Conservation (phyloP, 2,329 filamentous ascomycete species). For the Apiospora kogelbergensis region DNA sequence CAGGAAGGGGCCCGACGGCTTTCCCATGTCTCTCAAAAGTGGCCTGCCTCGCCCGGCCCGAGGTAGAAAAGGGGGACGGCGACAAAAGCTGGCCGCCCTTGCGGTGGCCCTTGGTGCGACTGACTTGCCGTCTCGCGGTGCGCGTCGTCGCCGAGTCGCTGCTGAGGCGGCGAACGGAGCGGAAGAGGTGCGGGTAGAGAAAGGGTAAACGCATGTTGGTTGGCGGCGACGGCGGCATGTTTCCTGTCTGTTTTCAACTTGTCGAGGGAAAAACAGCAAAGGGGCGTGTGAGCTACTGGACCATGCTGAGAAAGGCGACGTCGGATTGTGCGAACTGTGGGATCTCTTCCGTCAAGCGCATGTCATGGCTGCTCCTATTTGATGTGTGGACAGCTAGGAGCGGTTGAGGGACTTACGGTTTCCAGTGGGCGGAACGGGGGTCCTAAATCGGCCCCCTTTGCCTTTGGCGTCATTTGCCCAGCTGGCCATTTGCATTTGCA, state of each 20-base stretch:
- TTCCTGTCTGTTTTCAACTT: not conserved
- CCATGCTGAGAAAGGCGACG: not conserved
- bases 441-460: not conserved
- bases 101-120: constrained; percentile 18
- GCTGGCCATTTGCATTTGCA: not conserved
- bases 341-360: not conserved
- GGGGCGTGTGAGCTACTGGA: not conserved
- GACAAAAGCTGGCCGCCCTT: constrained; percentile 18
- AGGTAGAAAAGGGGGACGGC: constrained; percentile 35
- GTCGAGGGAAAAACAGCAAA: not conserved
- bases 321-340: not conserved
- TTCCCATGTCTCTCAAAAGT: constrained; percentile 59
- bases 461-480: not conserved
- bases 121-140: constrained; percentile 40
- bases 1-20: constrained; percentile 53
- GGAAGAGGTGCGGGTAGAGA: constrained; percentile 67
- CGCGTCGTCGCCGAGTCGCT: constrained; percentile 29
- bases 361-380: not conserved
- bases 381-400: not conserved
- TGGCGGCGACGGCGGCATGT: not conserved
- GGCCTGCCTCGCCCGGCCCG: constrained; percentile 38
- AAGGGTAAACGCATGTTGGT: constrained; percentile 55
- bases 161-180: constrained; percentile 48
- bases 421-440: not conserved
- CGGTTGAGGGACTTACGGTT: not conserved